phyloP scores from a whole-genome alignment of 75 land plant species.

The Pinus taeda region DNA sequence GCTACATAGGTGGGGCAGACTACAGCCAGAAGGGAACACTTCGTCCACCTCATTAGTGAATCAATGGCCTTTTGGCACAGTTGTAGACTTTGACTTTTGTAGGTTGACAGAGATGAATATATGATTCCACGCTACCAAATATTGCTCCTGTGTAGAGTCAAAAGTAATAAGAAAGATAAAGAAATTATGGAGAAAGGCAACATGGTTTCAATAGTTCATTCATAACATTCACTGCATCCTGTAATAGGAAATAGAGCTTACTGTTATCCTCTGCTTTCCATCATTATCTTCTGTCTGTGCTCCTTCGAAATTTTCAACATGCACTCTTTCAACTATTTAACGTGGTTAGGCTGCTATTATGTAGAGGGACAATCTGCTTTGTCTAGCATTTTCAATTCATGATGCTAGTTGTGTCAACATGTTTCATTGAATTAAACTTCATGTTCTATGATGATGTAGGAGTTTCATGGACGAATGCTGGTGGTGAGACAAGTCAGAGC shows the following conservation, averaged over 20 bases:
- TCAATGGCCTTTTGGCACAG: no score
- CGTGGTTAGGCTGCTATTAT: not conserved
- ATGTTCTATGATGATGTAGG: constrained; percentile 6
- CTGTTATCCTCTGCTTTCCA: not conserved
- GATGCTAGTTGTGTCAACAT: no score
- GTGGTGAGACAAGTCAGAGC: constrained; percentile 13
- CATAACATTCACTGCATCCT: not conserved
- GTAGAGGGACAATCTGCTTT: not conserved
- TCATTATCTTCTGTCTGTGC: not conserved
- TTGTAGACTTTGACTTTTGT: not conserved
- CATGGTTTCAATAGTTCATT: not conserved
- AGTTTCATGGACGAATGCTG: constrained; percentile 15
- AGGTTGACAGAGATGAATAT: not conserved
- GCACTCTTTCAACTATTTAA: not conserved
- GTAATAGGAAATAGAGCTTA: not conserved
- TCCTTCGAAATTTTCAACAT: not conserved
- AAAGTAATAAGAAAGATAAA: not conserved
- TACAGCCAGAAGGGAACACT: no score
- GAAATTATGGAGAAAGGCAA: not conserved
- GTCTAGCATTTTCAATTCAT: not conserved
- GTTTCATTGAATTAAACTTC: not conserved
- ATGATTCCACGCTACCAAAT: not conserved
- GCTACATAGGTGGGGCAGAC: no score
- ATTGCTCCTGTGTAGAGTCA: not conserved
- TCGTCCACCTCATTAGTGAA: no score